Percentiles rank a stretch among this genome's conserved stretches.
These are phyloP conservation scores for Alternaria novae-zelandiae DNA, from an alignment of 2,329 filamentous ascomycete species.

Conservation along the genomic window DNA sequence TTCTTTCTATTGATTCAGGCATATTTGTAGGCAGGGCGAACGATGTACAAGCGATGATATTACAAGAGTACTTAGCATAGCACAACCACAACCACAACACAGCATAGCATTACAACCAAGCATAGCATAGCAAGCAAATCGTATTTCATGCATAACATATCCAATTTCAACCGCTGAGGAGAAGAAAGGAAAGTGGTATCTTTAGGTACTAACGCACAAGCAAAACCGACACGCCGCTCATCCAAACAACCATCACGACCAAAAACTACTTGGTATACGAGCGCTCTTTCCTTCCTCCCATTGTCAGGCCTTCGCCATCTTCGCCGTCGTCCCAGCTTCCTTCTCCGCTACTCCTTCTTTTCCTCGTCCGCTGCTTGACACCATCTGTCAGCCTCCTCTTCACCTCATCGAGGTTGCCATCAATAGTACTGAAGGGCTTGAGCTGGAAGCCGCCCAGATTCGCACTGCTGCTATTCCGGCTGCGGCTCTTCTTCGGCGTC, in stretches of 20 bases:
- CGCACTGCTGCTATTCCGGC: conserved; percentile 63
- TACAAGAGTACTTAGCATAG: conserved; percentile 14
- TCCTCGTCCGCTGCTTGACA: conserved; percentile 77
- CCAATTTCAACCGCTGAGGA: conserved; percentile 1
- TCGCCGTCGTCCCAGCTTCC: conserved; percentile 29
- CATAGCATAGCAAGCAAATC: neutral
- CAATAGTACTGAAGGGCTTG: conserved; percentile 70
- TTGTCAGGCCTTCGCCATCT: conserved; percentile 32
- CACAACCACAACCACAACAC: conserved; percentile 15
- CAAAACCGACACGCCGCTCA: neutral
- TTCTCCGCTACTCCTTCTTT: conserved; percentile 54
- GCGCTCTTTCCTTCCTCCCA: conserved; percentile 25
- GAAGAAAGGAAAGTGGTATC: conserved; percentile 24
- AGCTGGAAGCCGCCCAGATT: conserved; percentile 69
- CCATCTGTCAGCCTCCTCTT: conserved; percentile 82
- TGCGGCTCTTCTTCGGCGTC: conserved; percentile 77
- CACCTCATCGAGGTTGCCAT: conserved; percentile 80
- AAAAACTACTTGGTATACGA: conserved; percentile 8
- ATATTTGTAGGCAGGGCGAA: conserved; percentile 10
- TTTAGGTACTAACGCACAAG: conserved; percentile 7
- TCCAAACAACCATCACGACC: neutral
- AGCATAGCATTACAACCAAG: neutral
- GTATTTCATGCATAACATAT: conserved; percentile 3
- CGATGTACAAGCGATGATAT: conserved; percentile 5
- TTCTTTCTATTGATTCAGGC: neutral